These are phyloP conservation scores for Candida methanosorbosa DNA, from an alignment of 805 yeast species.

Conservation along the genomic window DNA sequence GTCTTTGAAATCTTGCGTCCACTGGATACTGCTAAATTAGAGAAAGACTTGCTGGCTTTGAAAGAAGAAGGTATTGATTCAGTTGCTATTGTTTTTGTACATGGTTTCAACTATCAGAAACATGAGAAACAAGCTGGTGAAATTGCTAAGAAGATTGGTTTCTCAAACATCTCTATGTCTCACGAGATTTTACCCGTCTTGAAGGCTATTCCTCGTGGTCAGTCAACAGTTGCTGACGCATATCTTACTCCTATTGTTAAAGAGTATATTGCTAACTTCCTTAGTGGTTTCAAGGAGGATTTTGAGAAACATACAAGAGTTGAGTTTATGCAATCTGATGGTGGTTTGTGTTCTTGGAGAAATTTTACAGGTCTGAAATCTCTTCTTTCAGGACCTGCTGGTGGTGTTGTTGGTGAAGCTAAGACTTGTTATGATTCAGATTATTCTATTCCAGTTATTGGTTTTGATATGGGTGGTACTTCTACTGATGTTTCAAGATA, in stretches of 20 bases:
- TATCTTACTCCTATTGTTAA: slow-evolving; percentile 73
- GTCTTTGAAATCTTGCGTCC: slow-evolving; percentile 41
- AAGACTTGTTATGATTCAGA: slow-evolving; percentile 59
- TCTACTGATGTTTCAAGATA: slow-evolving; percentile 78
- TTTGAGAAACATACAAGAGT: slow-evolving; percentile 39
- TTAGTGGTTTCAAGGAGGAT: slow-evolving; percentile 56
- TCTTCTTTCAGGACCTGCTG: slow-evolving; percentile 93
- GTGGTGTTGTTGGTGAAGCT: slow-evolving; percentile 93
- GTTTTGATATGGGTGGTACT: slow-evolving; percentile 90
- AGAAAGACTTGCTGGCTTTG: slow-evolving; percentile 31
- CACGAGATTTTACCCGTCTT: slow-evolving; percentile 70
- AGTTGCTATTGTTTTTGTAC: slow-evolving; percentile 63
- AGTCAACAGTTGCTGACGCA: slow-evolving; percentile 75
- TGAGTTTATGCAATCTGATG: slow-evolving; percentile 94
- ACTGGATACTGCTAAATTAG: slow-evolving; percentile 39
- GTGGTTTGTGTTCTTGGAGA: slow-evolving; percentile 81
- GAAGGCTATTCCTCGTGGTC: slow-evolving; percentile 64
- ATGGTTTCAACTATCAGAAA: slow-evolving; percentile 61
- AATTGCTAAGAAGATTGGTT: slow-evolving; percentile 59
- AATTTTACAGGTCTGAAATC: slow-evolving; percentile 83
- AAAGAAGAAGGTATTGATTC: slow-evolving; percentile 55
- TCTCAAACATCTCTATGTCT: slow-evolving; percentile 56
- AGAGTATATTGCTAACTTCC: slow-evolving; percentile 37
- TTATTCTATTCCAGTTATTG: slow-evolving; percentile 55
- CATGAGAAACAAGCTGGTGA: slow-evolving; percentile 56